Evolutionary conservation across 129 eudicot genomes (phyloP), one percentile per base, ranked within the genome.

Genomic region (Flaveria sonorensis): DNA sequence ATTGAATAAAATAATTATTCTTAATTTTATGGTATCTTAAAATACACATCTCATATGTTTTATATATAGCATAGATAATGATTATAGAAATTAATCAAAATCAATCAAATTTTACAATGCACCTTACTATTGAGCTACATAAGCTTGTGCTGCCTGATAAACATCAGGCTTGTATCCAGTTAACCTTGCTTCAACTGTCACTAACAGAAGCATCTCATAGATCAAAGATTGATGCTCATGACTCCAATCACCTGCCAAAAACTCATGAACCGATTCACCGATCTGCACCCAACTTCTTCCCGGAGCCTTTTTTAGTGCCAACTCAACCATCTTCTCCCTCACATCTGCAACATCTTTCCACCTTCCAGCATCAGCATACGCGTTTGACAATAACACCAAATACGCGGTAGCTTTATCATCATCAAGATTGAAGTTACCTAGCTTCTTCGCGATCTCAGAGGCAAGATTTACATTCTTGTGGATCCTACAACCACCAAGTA

Each of bases 401-500:
- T 92, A 88, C 6, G 86, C 90, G 52, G 85, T 85, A 61, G 87
- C 89, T 72, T 76, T 73, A 50, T 72, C 81, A 19, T 83, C 82
- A 3, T 88, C 89, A 50, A 84, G 85, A 32, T 80, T 83, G 75
- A 75, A 46, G 0, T 67, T 52, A 36, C 77, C 84, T 18, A 89
- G 46, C 78, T 81, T 72, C 28, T 79, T 74, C 32, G 78, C 89
- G 23, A 88, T 70, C 23, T 77, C 56, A 21, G 82, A 75, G 19
- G 96, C 96, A 64, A 89, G 86, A 77, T 86, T 82, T 8, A 78
- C 86, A 78, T 88, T 81, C 77, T 77, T 92, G 79, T 89, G 81
- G 47, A 84, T 92, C 64, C 84, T 86, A 68, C 96, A 89, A 24
- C 91, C 96, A 62, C 91, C 89, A 71, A 92, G 88, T 68, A 92